Base-by-base conservation (phyloP, 106 monocot genomes). In the Xerophyta viscosa region DNA sequence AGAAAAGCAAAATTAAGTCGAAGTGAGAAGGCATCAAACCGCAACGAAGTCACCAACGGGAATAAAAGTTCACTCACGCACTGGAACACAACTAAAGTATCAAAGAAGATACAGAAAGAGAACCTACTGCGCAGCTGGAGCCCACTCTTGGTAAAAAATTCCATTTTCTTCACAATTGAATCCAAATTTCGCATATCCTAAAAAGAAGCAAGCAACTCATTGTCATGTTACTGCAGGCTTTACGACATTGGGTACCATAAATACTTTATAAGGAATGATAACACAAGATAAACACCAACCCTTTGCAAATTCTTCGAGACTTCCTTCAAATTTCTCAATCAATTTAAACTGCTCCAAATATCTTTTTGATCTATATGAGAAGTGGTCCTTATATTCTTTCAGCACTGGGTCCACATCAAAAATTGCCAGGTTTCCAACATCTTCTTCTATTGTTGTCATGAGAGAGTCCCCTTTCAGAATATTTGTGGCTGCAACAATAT, bases 161-260 rank as follows among this genome's bases (percentile, higher is more conserved):
- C 66, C 59, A 53, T 65, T 73, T 5, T 66, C 29, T 37, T 87
- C 80, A 48, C 54, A 63, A 29, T 77, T 92, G 54, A 92, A 80
- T 56, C 92, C 92, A 87, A 92, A 92, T 41, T 92, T 92, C 68
- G 87, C 53, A 50, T 87, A 92, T 59, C 92, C 92, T 92, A 50
- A 45, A 11, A 44, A 17, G 33, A 36, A 36, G 33, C 22, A 46
- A 31, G 22, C 5, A 22, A 14, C 23, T 26, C 15, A 31, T 8
- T 43, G 31, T n/a, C 11, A 36, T 36, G 11, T 36, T 36, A 6
- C 33, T 11, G 11, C 11, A 36, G n/a, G n/a, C n/a, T n/a, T n/a
- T n/a, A n/a, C n/a, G n/a, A n/a, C n/a, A n/a, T n/a, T n/a, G 10
- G 10, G 33, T 10, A 33, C 33, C 33, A 33, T 33, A 44, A 44